Evolutionary conservation across 139 green algal genomes (phyloP).

Genomic region (Pycnococcus provasolii): DNA sequence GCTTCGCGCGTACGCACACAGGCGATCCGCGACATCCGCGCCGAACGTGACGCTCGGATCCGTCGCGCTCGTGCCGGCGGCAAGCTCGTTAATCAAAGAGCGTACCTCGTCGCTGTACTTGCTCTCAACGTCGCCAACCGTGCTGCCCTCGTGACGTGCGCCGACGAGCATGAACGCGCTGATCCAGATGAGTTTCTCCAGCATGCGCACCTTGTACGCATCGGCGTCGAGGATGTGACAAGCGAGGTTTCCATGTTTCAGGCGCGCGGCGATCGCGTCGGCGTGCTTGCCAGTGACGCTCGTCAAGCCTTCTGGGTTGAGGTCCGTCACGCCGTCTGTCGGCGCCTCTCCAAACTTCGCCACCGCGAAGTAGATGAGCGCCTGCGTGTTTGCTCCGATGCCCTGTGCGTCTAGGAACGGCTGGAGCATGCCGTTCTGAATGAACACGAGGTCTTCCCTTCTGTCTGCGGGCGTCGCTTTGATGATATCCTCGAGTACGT

Average conservation of each 20-base stretch:
- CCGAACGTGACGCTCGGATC: conserved; percentile 56
- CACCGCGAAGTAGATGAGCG: conserved; percentile 96
- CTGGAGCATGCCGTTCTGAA: conserved; percentile 98
- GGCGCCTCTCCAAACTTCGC: conserved; percentile 81
- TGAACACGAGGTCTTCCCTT: conserved; percentile 85
- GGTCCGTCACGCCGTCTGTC: conserved; percentile 81
- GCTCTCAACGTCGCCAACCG: conserved; percentile 59
- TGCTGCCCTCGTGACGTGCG: conserved; percentile 52
- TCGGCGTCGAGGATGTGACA: conserved; percentile 65
- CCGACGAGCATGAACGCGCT: conserved; percentile 91
- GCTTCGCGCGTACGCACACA: conserved; percentile 74
- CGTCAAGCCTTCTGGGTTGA: conserved; percentile 94
- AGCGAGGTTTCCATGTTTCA: conserved; percentile 61
- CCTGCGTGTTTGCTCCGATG: conserved; percentile 70
- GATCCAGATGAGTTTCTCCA: conserved; percentile 99
- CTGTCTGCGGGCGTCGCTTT: conserved; percentile 50
- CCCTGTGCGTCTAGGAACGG: conserved; percentile 45
- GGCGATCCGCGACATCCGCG: conserved; percentile 51
- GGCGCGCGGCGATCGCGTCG: conserved; percentile 54
- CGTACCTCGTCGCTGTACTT: conserved; percentile 53
- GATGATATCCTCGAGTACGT: conserved; percentile 63
- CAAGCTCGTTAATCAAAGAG: conserved; percentile 74
- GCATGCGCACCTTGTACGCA: conserved; percentile 70
- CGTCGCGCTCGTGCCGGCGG: conserved; percentile 37
- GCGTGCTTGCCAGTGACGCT: conserved; percentile 74